A percentile compares a stretch with the other conserved stretches of the same genome.
phyloP scores from a whole-genome alignment of 177 flowering plant genomes.

The Vitis hybrid region DNA sequence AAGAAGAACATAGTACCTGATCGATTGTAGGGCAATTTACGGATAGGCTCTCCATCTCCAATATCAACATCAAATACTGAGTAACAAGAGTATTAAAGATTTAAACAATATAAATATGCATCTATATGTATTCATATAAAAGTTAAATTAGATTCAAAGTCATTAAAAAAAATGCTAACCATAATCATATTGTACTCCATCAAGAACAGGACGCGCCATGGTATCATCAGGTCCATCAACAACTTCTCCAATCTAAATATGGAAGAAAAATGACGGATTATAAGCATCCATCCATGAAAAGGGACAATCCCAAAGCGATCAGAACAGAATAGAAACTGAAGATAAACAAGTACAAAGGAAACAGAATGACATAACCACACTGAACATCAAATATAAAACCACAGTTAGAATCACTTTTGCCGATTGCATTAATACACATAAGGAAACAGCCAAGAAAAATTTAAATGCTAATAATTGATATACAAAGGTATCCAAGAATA shows the following conservation, averaged over 20 bases:
- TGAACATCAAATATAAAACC: not conserved
- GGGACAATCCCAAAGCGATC: not conserved
- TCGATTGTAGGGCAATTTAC: conserved; percentile 87
- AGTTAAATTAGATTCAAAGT: not conserved
- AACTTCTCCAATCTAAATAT: conserved; percentile 86
- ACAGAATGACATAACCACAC: not conserved
- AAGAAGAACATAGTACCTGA: conserved; percentile 52
- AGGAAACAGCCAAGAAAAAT: not conserved
- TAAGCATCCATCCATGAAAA: not conserved
- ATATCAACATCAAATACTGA: conserved; percentile 98
- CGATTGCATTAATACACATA: not conserved
- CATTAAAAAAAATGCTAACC: conserved; percentile 48
- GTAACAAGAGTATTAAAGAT: conserved; percentile 2
- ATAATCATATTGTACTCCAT: conserved; percentile 82
- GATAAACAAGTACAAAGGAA: not conserved
- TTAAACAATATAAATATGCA: not conserved
- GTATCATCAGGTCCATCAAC: conserved; percentile 94
- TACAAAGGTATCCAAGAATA: not conserved
- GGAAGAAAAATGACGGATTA: not conserved
- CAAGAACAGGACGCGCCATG: conserved; percentile 48
- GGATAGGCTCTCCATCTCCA: conserved; percentile 96
- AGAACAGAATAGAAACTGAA: not conserved
- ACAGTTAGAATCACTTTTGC: not conserved
- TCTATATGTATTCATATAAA: not conserved
- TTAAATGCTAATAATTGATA: not conserved